These are phyloP conservation scores for Fallopia convolvulus DNA, from an alignment of 148 eudicot species.

Conservation along the genomic window DNA sequence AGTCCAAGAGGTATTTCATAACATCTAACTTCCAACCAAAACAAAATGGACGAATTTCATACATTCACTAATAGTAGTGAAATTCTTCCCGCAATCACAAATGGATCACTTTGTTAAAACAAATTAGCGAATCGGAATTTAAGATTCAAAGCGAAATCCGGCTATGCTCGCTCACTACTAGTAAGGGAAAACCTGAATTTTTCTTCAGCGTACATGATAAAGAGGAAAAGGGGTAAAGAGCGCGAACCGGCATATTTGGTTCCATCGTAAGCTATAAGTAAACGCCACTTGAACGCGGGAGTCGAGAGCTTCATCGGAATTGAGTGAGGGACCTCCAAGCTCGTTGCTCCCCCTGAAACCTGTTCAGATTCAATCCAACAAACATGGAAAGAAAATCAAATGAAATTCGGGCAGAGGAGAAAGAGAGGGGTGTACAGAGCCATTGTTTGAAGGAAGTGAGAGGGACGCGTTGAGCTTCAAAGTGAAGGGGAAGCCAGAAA, in stretches of 20 bases:
- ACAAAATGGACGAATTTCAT: neutral
- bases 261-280: slow-evolving; percentile 36
- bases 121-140: neutral
- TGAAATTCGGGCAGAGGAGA: neutral
- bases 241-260: slow-evolving; percentile 31
- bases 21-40: neutral
- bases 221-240: neutral
- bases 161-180: neutral
- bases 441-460: slow-evolving; percentile 6
- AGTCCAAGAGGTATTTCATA: neutral
- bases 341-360: slow-evolving; percentile 10
- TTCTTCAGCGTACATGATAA: too few species aligned
- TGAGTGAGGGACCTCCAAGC: slow-evolving; percentile 4
- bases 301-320: slow-evolving; percentile 14
- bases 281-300: slow-evolving; percentile 54
- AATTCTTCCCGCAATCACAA: neutral
- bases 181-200: too few species aligned
- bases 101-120: neutral
- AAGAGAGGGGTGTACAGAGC: slow-evolving; percentile 7
- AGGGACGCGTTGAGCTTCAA: slow-evolving; percentile 1
- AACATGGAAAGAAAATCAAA: slow-evolving; percentile 3
- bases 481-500: neutral
- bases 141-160: neutral
- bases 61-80: neutral
- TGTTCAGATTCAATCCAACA: slow-evolving; percentile 8